Conservation (phyloP, 768 basidiomycete genomes). For the Boletus coccyginus region DNA sequence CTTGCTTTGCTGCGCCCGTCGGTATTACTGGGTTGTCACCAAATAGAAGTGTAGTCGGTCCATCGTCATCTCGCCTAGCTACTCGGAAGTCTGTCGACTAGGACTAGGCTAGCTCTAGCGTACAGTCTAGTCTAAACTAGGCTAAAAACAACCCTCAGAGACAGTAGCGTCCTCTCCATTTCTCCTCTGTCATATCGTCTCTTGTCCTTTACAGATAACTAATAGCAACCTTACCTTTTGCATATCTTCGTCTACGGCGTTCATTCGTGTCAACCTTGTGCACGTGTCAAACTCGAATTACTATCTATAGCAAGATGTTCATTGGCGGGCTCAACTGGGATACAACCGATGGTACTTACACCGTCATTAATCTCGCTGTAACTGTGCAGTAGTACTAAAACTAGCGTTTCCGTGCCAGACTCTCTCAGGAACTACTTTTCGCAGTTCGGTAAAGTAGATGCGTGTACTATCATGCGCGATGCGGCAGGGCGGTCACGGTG, state of each 20-base stretch:
- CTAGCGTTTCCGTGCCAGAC: conserved; percentile 46
- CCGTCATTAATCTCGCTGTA: conserved; percentile 36
- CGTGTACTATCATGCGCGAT: conserved; percentile 99
- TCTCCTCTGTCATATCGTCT: conserved; percentile 55
- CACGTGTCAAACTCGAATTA: conserved; percentile 23
- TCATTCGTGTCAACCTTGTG: conserved; percentile 24
- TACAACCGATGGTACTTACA: conserved; percentile 90
- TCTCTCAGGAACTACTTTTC: conserved; percentile 83
- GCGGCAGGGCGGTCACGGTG: conserved; percentile 91
- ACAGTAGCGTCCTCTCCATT: conserved; percentile 72
- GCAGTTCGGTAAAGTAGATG: conserved; percentile 96
- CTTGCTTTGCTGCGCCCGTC: conserved; percentile 17
- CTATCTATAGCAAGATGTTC: conserved; percentile 93
- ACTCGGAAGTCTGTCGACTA: conserved; percentile 58
- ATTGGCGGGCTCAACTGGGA: conserved; percentile 99
- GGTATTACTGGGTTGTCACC: conserved; percentile 27
- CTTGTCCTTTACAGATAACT: conserved; percentile 73
- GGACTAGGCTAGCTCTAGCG: conserved; percentile 75
- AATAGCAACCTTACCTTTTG: conserved; percentile 64
- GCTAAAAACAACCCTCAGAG: conserved; percentile 58
- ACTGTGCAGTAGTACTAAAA: conserved; percentile 44
- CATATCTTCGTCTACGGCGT: conserved; percentile 30
- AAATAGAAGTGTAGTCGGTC: conserved; percentile 41
- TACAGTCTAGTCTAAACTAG: conserved; percentile 80
- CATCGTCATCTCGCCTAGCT: conserved; percentile 40